A percentile compares a stretch with the other conserved stretches of the same genome.
phyloP scores from a whole-genome alignment of 2,329 filamentous ascomycete genomes.

The Helminthosporium solani region DNA sequence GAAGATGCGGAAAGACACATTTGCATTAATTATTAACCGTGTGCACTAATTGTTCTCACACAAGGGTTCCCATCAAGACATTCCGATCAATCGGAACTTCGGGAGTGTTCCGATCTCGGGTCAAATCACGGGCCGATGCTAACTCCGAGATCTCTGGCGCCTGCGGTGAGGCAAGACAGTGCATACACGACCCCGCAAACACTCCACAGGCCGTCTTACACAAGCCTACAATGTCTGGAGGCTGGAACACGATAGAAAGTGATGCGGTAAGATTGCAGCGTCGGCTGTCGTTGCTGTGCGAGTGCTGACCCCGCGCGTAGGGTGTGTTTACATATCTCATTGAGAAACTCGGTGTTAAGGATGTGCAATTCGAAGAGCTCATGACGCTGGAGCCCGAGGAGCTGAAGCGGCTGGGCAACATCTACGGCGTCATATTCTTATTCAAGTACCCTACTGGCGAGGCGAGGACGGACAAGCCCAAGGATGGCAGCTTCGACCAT shows the following conservation, averaged over 20 bases:
- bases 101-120: constrained; percentile 1
- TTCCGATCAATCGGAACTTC: not conserved
- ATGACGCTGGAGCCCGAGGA: constrained; percentile 79
- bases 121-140: constrained; percentile 5
- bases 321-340: constrained; percentile 97
- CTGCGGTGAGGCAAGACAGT: not conserved
- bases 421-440: constrained; percentile 97
- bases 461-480: constrained; percentile 64
- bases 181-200: constrained; percentile 1
- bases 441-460: constrained; percentile 89
- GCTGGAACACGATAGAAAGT: constrained; percentile 98
- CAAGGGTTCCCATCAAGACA: not conserved
- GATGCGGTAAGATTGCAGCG: constrained; percentile 70
- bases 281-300: not conserved
- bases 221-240: constrained; percentile 52
- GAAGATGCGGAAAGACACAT: too few species aligned
- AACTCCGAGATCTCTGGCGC: constrained; percentile 1
- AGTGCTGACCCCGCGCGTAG: constrained; percentile 45
- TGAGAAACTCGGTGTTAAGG: constrained; percentile 85
- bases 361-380: constrained; percentile 96
- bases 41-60: too few species aligned
- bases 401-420: constrained; percentile 60
- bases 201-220: not conserved
- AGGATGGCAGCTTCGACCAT: constrained; percentile 80
- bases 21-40: too few species aligned